A percentile compares a stretch with the other conserved stretches of the same genome.
Evolutionary conservation across 1,284 basidiomycete genomes (phyloP).

Genomic region (Boletus semigastroideus): DNA sequence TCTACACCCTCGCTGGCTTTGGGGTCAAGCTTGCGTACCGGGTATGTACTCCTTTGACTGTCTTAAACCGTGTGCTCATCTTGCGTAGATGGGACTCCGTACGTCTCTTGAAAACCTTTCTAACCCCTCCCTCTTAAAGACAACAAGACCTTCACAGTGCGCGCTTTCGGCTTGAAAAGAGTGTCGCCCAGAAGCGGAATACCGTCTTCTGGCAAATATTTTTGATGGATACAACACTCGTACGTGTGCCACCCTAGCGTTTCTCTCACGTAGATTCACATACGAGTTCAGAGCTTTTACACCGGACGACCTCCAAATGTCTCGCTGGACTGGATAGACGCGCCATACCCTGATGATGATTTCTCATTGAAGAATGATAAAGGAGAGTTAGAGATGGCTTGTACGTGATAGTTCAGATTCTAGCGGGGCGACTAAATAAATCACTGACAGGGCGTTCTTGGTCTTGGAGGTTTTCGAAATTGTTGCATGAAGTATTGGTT

Average conservation of each 20-base stretch:
- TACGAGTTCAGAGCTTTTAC: slow-evolving; percentile 53
- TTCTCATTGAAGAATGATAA: slow-evolving; percentile 38
- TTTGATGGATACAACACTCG: slow-evolving; percentile 55
- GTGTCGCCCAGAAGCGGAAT: slow-evolving; percentile 46
- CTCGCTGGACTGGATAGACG: slow-evolving; percentile 54
- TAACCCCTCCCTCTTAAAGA: not conserved
- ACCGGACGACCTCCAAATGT: slow-evolving; percentile 62
- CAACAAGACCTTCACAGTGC: slow-evolving; percentile 57
- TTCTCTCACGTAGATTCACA: not conserved
- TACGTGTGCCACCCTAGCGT: slow-evolving; percentile 29
- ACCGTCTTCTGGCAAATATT: slow-evolving; percentile 68
- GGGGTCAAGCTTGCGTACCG: slow-evolving; percentile 57
- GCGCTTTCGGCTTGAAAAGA: slow-evolving; percentile 54
- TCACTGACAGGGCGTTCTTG: slow-evolving; percentile 50
- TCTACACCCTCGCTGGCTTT: slow-evolving; percentile 57
- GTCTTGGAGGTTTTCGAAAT: slow-evolving; percentile 51
- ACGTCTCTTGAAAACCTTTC: slow-evolving; percentile 24
- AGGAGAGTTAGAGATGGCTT: slow-evolving; percentile 45
- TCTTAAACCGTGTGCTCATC: slow-evolving; percentile 8
- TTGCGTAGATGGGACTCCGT: slow-evolving; percentile 64
- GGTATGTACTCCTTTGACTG: slow-evolving; percentile 37
- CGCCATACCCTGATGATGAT: slow-evolving; percentile 49
- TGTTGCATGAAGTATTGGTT: slow-evolving; percentile 52
- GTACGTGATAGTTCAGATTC: slow-evolving; percentile 37
- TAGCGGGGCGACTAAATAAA: not conserved